Base-by-base conservation (phyloP, 352 stramenopile genomes). In the Globisporangium takayamanum region DNA sequence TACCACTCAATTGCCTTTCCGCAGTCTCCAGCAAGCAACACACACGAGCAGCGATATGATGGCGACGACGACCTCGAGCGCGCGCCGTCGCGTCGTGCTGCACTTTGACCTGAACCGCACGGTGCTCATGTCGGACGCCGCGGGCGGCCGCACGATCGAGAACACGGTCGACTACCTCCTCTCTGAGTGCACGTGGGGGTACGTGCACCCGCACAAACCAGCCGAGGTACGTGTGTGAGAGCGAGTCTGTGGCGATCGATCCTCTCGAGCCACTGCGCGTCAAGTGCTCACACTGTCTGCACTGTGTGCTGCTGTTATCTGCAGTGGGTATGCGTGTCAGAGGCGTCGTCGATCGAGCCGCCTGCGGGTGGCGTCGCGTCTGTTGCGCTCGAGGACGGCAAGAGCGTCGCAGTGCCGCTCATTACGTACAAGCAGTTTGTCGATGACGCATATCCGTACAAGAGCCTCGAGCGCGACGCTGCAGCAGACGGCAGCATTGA, bases 101-200 rank as follows among this genome's bases (percentile, higher is more conserved):
- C 82, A 95, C 64, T 93, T 95, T 55, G 87, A 96, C 59, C 66
- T 95, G 53, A 96, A 96, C 74, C 85, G 85, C 50, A 95, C 87
- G 42, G 68, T 95, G 39, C 75, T 96, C 64, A 95, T 95, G 86
- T 93, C 87, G 55, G 87, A 96, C 61, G 78, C 83, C n/a, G 84
- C 86, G 20, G 87, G 84, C 51, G 82, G 84, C 25, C 83, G 87
- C 48, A 89, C 75, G n/a, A 91, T 95, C 78, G 79, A 94, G 68
- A 86, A 95, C 66, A 94, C 84, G 18, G 79, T 94, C 59, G 80
- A 92, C 63, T 94, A 92, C 60, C 71, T 94, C 7, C 72, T 94
- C 36, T 82, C 83, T 22, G 84, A 94, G 66, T 91, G 80, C 60
- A 80, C 76, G 48, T 94, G 82, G 78, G 83, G 83, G 30, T 77